phyloP scores from a whole-genome alignment of 1,284 basidiomycete species.

The Fomitiporia mediterranea region DNA sequence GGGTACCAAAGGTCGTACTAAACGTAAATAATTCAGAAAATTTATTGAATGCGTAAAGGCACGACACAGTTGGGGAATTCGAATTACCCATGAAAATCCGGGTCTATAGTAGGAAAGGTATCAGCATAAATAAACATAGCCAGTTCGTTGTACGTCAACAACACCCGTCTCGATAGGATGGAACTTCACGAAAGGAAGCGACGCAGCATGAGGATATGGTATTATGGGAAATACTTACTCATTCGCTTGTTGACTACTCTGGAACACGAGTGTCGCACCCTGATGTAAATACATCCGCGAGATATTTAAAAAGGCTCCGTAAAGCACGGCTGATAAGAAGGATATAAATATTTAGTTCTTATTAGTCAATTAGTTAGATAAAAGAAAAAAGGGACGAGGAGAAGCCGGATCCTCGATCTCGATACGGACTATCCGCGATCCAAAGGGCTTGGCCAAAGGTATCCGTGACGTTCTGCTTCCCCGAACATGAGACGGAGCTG shows the following conservation, averaged over 20 bases:
- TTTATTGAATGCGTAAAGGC: too few relatives aligned
- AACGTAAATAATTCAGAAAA: not conserved
- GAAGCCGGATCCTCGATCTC: too few relatives aligned
- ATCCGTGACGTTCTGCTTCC: conserved; percentile 35
- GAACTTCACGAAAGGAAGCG: too few relatives aligned
- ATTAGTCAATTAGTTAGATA: too few relatives aligned
- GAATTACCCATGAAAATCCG: conserved; percentile 34
- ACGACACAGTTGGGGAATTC: too few relatives aligned
- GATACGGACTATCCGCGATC: conserved; percentile 31
- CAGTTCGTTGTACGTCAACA: too few relatives aligned
- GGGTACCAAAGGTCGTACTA: conserved; percentile 38
- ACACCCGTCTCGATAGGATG: too few relatives aligned
- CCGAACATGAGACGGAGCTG: conserved; percentile 34
- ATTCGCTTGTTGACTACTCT: conserved; percentile 33
- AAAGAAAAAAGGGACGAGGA: not conserved
- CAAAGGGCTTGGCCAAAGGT: conserved; percentile 36
- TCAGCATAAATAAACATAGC: not conserved
- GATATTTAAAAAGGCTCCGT: conserved; percentile 32
- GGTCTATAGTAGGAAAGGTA: conserved; percentile 21
- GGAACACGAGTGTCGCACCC: conserved; percentile 34
- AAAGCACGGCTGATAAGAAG: conserved; percentile 29
- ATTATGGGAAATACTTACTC: conserved; percentile 19
- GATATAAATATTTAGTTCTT: too few relatives aligned
- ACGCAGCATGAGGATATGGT: too few relatives aligned
- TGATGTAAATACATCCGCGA: conserved; percentile 35